These are phyloP conservation scores for Botrytis galanthina DNA, from an alignment of 2,329 filamentous ascomycete species.

Conservation along the genomic window DNA sequence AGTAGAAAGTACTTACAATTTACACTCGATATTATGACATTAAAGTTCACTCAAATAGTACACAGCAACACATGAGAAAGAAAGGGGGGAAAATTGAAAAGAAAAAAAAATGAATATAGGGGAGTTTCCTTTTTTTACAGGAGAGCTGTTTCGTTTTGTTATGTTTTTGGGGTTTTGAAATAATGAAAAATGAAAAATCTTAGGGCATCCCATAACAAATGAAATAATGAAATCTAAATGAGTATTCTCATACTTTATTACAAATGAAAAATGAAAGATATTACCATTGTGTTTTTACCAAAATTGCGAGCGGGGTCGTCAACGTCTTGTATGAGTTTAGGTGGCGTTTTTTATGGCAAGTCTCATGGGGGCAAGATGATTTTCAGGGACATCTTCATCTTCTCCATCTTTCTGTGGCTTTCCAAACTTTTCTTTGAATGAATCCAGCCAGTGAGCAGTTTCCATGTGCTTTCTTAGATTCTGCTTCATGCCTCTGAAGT, in stretches of 20 bases:
- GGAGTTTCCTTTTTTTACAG: neutral
- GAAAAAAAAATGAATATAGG: neutral
- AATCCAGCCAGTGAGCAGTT: neutral
- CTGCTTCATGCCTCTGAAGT: accelerated
- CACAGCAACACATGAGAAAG: neutral
- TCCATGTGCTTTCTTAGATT: neutral
- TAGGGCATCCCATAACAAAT: neutral
- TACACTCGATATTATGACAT: neutral
- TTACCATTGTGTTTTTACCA: neutral
- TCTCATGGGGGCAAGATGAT: neutral
- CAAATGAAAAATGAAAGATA: neutral
- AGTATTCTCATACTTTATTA: neutral
- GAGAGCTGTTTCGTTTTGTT: neutral
- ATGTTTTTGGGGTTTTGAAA: neutral
- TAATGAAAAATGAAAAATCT: neutral
- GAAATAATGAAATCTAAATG: neutral
- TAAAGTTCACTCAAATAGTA: neutral
- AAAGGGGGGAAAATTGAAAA: neutral
- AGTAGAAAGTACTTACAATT: neutral
- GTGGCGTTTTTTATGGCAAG: neutral
- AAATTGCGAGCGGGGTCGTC: neutral
- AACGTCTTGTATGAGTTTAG: neutral
- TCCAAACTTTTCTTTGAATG: neutral
- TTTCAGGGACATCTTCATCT: neutral
- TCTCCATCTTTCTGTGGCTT: neutral